Evolutionary conservation across 2,329 filamentous ascomycete species (phyloP).

Genomic region (Exserohilum rostratum): DNA sequence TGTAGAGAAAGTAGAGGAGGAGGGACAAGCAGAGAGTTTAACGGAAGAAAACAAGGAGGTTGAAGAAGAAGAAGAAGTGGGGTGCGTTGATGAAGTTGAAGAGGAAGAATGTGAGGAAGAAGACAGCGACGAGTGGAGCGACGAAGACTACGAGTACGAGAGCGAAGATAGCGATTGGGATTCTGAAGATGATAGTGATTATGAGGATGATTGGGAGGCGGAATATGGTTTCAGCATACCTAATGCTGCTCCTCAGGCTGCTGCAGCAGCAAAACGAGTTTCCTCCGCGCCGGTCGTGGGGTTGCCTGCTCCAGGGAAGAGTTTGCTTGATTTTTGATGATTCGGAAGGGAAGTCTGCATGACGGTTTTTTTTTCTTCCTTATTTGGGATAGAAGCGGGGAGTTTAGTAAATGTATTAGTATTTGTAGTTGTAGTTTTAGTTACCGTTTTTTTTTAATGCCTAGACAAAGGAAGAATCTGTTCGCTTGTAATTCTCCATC

Average conservation of each 20-base stretch:
- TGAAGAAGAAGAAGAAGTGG: constrained; percentile 3
- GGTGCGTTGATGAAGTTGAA: constrained; percentile 1
- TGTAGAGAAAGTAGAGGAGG: background rate
- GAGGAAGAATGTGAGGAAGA: background rate
- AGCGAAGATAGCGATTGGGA: constrained; percentile 14
- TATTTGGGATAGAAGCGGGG: no score
- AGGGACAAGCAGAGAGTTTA: background rate
- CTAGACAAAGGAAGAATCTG: no score
- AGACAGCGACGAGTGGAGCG: constrained; percentile 7
- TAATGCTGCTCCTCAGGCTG: no score
- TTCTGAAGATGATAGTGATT: constrained; percentile 14
- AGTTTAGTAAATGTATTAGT: background rate
- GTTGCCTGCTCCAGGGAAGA: background rate
- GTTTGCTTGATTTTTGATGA: constrained; percentile 6
- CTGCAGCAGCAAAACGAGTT: background rate
- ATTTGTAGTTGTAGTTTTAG: no score
- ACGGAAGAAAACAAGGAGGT: constrained; percentile 1
- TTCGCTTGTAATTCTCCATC: no score
- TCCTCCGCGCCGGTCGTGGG: background rate
- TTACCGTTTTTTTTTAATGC: no score
- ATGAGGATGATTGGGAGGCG: constrained; percentile 16
- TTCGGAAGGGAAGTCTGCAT: no score
- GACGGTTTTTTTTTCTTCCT: no score
- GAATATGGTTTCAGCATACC: constrained; percentile 11
- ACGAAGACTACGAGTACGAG: constrained; percentile 12